Percentiles rank a stretch among this genome's conserved stretches.
These are phyloP conservation scores for Hanseniaspora hatyaiensis DNA, from an alignment of 805 yeast genomes.

Conservation along the genomic window DNA sequence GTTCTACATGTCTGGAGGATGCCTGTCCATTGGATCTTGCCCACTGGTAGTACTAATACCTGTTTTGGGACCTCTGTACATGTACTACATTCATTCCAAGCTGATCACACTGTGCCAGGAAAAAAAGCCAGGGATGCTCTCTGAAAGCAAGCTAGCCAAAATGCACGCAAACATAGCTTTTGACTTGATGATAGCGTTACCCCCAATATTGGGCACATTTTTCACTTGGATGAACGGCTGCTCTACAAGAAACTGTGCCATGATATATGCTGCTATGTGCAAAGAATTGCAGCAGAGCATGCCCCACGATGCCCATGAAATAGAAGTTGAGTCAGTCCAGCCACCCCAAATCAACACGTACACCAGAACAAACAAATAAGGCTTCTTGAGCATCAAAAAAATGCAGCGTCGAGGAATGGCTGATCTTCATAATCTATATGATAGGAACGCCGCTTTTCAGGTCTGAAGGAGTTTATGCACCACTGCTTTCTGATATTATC, in stretches of 20 bases:
- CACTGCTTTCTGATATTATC: no score
- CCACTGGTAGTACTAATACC: constrained; percentile 67
- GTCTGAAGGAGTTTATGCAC: no score
- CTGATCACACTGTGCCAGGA: constrained; percentile 33
- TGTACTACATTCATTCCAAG: constrained; percentile 69
- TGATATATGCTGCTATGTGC: constrained; percentile 41
- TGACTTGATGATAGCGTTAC: constrained; percentile 62
- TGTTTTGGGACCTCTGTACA: constrained; percentile 67
- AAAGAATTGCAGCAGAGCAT: constrained; percentile 7
- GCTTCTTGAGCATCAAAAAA: neutral
- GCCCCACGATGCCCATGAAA: neutral
- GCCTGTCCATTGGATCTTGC: constrained; percentile 61
- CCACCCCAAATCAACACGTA: neutral
- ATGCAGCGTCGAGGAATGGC: no score
- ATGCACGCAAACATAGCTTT: constrained; percentile 65
- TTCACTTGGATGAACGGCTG: constrained; percentile 75
- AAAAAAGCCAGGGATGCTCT: constrained; percentile 32
- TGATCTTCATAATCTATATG: no score
- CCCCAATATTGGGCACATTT: constrained; percentile 70
- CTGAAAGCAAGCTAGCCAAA: constrained; percentile 48
- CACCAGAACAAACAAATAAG: constrained; percentile 2
- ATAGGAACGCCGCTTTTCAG: no score
- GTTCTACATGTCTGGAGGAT: constrained; percentile 52
- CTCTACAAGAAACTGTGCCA: constrained; percentile 79
- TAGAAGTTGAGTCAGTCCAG: neutral